Conservation (phyloP, 1,139 yeast genomes). For the Yamadazyma atlantica region DNA sequence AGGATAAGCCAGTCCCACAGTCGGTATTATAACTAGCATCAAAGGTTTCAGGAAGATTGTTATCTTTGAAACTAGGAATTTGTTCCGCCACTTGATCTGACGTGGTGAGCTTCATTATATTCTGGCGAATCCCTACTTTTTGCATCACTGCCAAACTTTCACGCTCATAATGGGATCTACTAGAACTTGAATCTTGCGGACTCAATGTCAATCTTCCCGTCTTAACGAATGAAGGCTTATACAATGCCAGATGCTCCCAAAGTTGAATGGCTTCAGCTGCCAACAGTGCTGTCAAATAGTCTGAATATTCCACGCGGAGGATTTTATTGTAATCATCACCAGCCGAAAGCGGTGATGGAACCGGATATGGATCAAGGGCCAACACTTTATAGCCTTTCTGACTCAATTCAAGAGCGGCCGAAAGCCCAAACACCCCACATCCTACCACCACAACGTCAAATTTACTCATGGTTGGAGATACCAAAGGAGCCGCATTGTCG, state of each 20-base stretch:
- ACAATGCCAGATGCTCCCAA: conserved; percentile 38
- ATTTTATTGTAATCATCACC: conserved; percentile 49
- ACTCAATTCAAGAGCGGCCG: conserved; percentile 23
- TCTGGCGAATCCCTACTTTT: conserved; percentile 12
- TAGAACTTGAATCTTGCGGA: conserved; percentile 14
- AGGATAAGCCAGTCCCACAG: conserved; percentile 34
- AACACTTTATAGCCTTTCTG: conserved; percentile 28
- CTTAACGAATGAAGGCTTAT: conserved; percentile 26
- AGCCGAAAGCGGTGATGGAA: conserved; percentile 49
- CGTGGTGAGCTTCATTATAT: conserved; percentile 9
- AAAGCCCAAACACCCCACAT: conserved; percentile 20
- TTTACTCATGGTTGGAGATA: too few species aligned
- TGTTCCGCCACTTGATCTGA: conserved; percentile 9
- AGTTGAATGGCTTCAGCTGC: conserved; percentile 39
- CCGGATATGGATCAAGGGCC: conserved; percentile 45
- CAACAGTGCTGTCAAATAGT: conserved; percentile 31
- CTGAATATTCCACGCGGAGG: conserved; percentile 44
- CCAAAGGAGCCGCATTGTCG: too few species aligned
- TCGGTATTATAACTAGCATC: conserved; percentile 19
- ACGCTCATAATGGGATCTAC: conserved; percentile 14
- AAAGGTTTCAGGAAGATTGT: conserved; percentile 12
- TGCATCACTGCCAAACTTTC: conserved; percentile 12
- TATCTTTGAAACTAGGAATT: conserved; percentile 11
- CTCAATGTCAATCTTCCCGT: conserved; percentile 30
- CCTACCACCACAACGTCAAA: conserved; percentile 17